These are phyloP conservation scores for Cercophora sp. DNA, from an alignment of 495 filamentous ascomycete genomes.

Conservation along the genomic window DNA sequence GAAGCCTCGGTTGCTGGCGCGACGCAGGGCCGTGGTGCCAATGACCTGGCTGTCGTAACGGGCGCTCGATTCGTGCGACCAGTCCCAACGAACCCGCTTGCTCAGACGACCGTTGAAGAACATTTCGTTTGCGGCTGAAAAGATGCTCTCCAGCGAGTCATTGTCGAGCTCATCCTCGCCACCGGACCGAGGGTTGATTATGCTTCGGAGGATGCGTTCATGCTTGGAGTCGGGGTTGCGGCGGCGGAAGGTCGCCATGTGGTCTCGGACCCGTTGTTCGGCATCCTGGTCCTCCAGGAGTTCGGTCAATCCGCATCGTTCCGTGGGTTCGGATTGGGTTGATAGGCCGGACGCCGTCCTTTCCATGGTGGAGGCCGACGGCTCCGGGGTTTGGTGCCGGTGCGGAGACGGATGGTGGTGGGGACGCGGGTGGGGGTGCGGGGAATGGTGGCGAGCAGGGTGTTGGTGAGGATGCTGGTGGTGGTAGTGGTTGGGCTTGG, in stretches of 20 bases:
- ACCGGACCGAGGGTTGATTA: constrained; percentile 42
- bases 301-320: constrained; percentile 21
- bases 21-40: constrained; percentile 51
- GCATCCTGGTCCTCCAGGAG: constrained; percentile 37
- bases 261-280: constrained; percentile 36
- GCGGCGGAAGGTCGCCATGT: constrained; percentile 38
- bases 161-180: constrained; percentile 46
- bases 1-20: constrained; percentile 38
- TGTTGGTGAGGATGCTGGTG: constrained; percentile 3
- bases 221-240: constrained; percentile 44
- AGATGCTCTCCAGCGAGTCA: constrained; percentile 45
- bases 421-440: constrained; percentile 3
- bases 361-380: constrained; percentile 21
- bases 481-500: constrained; percentile 6
- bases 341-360: constrained; percentile 32
- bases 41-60: constrained; percentile 43
- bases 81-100: constrained; percentile 51
- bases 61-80: constrained; percentile 34
- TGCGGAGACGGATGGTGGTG: constrained; percentile 1
- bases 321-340: constrained; percentile 28
- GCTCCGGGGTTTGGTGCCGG: constrained; percentile 7
- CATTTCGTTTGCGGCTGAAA: constrained; percentile 49
- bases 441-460: constrained; percentile 6
- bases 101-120: constrained; percentile 50
- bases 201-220: constrained; percentile 45